phyloP scores from a whole-genome alignment of 345 rosid species.

The Cardamine resedifolia region DNA sequence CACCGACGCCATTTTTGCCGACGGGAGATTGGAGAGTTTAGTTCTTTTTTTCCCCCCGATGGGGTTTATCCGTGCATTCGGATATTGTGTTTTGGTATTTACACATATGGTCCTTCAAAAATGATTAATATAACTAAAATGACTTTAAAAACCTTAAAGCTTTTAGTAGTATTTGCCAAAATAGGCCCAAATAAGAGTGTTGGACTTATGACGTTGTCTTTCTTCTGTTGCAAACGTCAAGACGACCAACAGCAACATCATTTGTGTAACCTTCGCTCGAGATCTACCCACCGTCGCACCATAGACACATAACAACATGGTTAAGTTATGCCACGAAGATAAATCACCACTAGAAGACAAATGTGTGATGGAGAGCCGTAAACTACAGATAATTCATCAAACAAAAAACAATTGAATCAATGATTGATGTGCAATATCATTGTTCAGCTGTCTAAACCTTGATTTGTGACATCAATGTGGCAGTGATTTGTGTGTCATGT shows the following conservation, averaged over 20 bases:
- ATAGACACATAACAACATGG: neutral
- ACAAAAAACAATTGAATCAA: neutral
- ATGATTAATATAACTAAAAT: neutral
- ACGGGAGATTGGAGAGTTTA: neutral
- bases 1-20: conserved; percentile 46
- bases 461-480: neutral
- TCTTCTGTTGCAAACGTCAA: too few relatives aligned
- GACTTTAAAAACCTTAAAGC: neutral
- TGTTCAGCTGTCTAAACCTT: neutral
- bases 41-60: neutral
- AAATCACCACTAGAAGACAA: conserved; percentile 5
- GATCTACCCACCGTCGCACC: neutral
- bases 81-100: conserved; percentile 2
- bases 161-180: neutral
- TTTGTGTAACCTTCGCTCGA: neutral
- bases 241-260: too few relatives aligned
- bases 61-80: conserved; percentile 15
- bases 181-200: too few relatives aligned
- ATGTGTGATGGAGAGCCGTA: neutral
- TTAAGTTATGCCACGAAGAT: neutral
- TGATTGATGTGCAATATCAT: conserved; percentile 5
- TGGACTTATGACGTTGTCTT: too few relatives aligned
- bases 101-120: neutral
- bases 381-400: neutral
- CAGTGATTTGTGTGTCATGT: neutral